Base-by-base conservation (phyloP, 1,139 yeast genomes). In the Candida frijolesensis region DNA sequence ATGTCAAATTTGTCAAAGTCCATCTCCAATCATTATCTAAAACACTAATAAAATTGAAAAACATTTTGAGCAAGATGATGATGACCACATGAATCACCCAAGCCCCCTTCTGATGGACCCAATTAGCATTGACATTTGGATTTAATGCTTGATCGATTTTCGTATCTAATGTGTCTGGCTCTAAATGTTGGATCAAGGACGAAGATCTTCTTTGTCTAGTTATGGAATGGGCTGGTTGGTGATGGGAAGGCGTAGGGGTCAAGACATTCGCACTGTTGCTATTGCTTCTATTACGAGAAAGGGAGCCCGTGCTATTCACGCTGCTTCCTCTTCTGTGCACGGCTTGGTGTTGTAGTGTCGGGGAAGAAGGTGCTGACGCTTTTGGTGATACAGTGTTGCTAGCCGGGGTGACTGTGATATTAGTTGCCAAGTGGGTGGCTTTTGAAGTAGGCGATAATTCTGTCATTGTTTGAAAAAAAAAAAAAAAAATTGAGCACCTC, bases 61-160 rank as follows among this genome's bases (percentile, higher is more conserved):
- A 81, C 38, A 89, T 65, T 65, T 90, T 89, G 52, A 92, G 74
- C 48, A 90, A 73, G 41, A 83, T 66, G 51, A 94, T 89, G 46
- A 94, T 79, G 32, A 92, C 96, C 51, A 92, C 76, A 69, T 94
- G 99, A 51, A 94, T 86, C 30, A 87, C 75, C 99, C 99, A 94
- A 1, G 98, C 98, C 45, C 96, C 96, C 62, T 94, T 91, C 62
- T 85, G 88, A 65, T 91, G 89, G 40, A 94, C 97, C 99, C 99
- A 94, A 59, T 87, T 85, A 44, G 97, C 97, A 67, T 94, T 94
- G 68, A 90, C 80, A 65, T 94, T 94, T 19, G 96, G 94, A 58
- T 87, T 83, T 49, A 92, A 79, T 50, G 89, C 87, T 70, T 94
- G 98, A 68, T 94, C 99, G 61, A 88, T 89, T 64, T 87, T 90